Evolutionary conservation across 306 rosid genomes (phyloP), one percentile per base, ranked within the genome.

Genomic region (Dalbergia oliveri): DNA sequence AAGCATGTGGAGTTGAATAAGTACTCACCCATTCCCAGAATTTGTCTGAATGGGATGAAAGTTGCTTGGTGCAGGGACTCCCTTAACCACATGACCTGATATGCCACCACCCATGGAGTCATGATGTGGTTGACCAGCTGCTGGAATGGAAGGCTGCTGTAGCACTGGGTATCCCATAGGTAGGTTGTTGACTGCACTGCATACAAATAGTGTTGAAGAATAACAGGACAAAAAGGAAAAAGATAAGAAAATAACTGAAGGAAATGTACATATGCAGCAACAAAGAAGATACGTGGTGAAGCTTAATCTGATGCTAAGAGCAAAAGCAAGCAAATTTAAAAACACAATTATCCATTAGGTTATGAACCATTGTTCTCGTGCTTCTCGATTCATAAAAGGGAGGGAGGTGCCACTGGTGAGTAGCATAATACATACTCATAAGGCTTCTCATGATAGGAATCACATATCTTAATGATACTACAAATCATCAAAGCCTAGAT

Each of bases 131-230:
- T 90, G 99, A 73, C 93, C 92, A 33, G 97, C 74, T 31, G 89
- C 88, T 33, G 90, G 82, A 77, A 90, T 84, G 13, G 92, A 82
- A 86, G 90, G 95, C 57, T 93, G 94, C 81, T 90, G 97, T 73
- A 91, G 87, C 65, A 93, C 87, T 0, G 97, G 97, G 79, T 94
- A 91, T 75, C 98, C 95, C 93, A 92, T 94, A 18, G 98, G 96
- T 69, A 94, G 84, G 85, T 90, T 94, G 90, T 90, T 91, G 85
- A 92, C 98, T 94, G 95, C 94, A 87, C 95, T 87, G 90, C 91
- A 79, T 88, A 89, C 83, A 88, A 86, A 90, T 69, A 84, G 82
- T 85, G 75, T 80, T 91, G 79, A 91, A 83, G 88, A 84, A 88
- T 57, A 75, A 88, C 71, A 49, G 77, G 64, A 11, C 86, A 14